Evolutionary conservation across 495 filamentous ascomycete species (phyloP).

Genomic region (Podospora didyma): DNA sequence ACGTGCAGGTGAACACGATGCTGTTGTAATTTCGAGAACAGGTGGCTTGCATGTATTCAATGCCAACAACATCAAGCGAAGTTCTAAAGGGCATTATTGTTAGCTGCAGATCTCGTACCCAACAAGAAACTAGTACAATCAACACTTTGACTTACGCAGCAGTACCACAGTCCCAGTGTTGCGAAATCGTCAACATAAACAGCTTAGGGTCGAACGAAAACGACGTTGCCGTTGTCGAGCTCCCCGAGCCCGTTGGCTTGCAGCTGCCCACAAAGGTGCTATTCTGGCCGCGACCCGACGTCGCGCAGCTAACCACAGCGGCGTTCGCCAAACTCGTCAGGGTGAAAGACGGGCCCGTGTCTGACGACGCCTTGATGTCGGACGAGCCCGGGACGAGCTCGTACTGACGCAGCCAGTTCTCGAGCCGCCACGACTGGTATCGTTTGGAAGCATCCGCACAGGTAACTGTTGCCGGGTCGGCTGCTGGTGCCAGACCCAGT

Average conservation of each 20-base stretch:
- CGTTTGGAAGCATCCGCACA: constrained; percentile 22
- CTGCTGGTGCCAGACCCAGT: constrained; percentile 4
- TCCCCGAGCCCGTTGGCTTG: not conserved
- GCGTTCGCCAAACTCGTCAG: constrained; percentile 27
- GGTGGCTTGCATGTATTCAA: constrained; percentile 31
- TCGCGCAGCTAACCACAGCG: constrained; percentile 24
- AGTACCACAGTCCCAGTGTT: constrained; percentile 31
- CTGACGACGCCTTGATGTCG: constrained; percentile 4
- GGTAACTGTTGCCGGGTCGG: constrained; percentile 10
- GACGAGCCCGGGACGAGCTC: constrained; percentile 24
- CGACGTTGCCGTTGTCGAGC: constrained; percentile 12
- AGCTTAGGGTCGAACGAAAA: constrained; percentile 32
- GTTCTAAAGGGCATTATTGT: constrained; percentile 1
- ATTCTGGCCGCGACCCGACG: constrained; percentile 13
- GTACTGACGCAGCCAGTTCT: constrained; percentile 31
- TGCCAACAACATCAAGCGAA: constrained; percentile 22
- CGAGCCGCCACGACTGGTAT: constrained; percentile 37
- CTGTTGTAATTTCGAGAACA: constrained; percentile 27
- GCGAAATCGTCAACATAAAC: constrained; percentile 29
- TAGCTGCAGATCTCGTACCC: not conserved
- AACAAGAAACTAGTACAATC: not conserved
- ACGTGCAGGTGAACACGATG: constrained; percentile 30
- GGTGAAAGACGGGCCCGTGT: constrained; percentile 35
- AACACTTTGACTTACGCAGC: constrained; percentile 24
- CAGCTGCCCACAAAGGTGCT: constrained; percentile 24